Percentiles rank a stretch among this genome's conserved stretches.
phyloP scores from a whole-genome alignment of 257 asterid species.

The Verbena officinalis region DNA sequence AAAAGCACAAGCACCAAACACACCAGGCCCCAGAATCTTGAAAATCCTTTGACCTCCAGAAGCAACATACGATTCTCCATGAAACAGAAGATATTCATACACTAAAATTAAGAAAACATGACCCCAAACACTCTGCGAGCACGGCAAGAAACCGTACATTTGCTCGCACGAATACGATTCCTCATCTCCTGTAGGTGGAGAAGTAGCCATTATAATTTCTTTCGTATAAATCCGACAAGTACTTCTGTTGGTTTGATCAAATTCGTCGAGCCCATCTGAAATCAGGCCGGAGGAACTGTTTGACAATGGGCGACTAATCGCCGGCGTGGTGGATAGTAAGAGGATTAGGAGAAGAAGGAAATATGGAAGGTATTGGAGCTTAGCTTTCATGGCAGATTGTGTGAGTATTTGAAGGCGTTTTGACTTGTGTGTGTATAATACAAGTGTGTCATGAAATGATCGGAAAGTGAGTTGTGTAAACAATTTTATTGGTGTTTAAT shows the following conservation, averaged over 20 bases:
- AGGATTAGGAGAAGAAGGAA: not conserved
- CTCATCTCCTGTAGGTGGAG: not conserved
- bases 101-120: constrained; percentile 56
- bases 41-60: constrained; percentile 55
- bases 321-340: not conserved
- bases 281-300: constrained; percentile 2
- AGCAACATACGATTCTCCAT: constrained; percentile 56
- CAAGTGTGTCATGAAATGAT: not conserved
- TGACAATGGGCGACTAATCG: constrained; percentile 5
- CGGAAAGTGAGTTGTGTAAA: not conserved
- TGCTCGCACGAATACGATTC: constrained; percentile 42
- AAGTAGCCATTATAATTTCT: too few relatives aligned
- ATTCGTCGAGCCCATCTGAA: constrained; percentile 23
- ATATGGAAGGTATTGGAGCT: not conserved
- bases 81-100: constrained; percentile 52
- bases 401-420: not conserved
- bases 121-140: constrained; percentile 45
- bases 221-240: too few relatives aligned
- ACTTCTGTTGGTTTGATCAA: too few relatives aligned
- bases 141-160: constrained; percentile 58
- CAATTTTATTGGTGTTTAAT: too few relatives aligned
- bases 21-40: constrained; percentile 69
- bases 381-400: constrained; percentile 17
- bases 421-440: not conserved
- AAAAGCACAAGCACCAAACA: constrained; percentile 62